Evolutionary conservation across 352 stramenopile genomes (phyloP).

Genomic region (Pythium vanterpoolii): DNA sequence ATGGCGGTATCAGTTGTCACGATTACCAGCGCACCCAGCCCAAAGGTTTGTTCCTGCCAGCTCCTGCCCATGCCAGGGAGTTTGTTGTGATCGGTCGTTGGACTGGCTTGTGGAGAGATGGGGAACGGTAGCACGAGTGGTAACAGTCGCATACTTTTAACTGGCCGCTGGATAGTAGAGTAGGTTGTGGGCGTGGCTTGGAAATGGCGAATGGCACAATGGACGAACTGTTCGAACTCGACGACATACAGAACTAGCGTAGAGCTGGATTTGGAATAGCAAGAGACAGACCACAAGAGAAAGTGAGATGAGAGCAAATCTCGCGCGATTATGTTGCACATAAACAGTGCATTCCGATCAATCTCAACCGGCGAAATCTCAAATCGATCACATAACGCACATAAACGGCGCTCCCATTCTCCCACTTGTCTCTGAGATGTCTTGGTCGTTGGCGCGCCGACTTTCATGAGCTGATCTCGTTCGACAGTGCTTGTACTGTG

Average conservation of each 20-base stretch:
- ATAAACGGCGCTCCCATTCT: neutral
- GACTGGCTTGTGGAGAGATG: no score
- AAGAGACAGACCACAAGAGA: neutral
- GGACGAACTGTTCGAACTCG: neutral
- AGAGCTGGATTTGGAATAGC: neutral
- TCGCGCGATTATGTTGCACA: neutral
- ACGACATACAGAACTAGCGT: neutral
- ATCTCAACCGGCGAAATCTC: neutral
- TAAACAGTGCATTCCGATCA: neutral
- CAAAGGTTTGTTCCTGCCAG: conserved; percentile 18
- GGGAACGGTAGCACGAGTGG: neutral
- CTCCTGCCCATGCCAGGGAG: neutral
- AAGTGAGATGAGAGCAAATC: neutral
- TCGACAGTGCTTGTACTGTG: neutral
- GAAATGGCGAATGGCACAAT: neutral
- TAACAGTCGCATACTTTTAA: neutral
- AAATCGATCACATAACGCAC: neutral
- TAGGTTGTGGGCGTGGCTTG: neutral
- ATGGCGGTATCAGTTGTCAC: neutral
- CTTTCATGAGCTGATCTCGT: neutral
- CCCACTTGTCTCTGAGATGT: neutral
- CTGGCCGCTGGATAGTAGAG: no score
- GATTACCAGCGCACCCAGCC: conserved; percentile 14
- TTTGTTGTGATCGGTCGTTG: neutral
- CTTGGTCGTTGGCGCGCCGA: neutral